phyloP scores from a whole-genome alignment of 345 rosid genomes.

The Ceriops tagal region DNA sequence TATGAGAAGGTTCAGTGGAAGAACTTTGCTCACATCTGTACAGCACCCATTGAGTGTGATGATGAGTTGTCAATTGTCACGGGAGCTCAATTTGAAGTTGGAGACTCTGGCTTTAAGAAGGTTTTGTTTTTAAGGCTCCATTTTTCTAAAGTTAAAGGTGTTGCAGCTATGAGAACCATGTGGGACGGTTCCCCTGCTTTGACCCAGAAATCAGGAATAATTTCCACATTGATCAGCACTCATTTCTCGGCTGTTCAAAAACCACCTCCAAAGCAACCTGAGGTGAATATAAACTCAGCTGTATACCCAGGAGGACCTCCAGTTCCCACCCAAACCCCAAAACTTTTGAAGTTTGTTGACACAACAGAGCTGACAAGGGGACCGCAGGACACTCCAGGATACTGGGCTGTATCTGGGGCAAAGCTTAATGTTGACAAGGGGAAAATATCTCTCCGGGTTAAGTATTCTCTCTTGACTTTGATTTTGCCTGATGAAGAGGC shows the following conservation, averaged over 20 bases:
- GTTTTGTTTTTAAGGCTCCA: constrained; percentile 76
- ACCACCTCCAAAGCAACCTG: constrained; percentile 67
- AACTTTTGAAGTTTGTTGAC: constrained; percentile 83
- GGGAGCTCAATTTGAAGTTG: constrained; percentile 83
- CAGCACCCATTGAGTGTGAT: constrained; percentile 79
- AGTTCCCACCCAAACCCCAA: constrained; percentile 73
- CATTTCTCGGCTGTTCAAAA: constrained; percentile 75
- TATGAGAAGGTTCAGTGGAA: constrained; percentile 95
- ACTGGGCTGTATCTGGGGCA: constrained; percentile 97
- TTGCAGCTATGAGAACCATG: constrained; percentile 46
- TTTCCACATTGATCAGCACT: constrained; percentile 84
- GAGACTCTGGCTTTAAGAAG: constrained; percentile 73
- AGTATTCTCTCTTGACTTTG: constrained; percentile 60
- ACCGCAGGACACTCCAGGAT: constrained; percentile 87
- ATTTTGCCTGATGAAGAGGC: constrained; percentile 24
- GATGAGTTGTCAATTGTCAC: constrained; percentile 82
- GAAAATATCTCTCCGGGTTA: constrained; percentile 79
- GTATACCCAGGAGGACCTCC: constrained; percentile 98
- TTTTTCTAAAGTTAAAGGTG: constrained; percentile 63
- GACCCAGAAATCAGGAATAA: constrained; percentile 71
- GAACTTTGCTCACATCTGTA: constrained; percentile 86
- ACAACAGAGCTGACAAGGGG: constrained; percentile 89
- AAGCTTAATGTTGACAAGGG: constrained; percentile 78
- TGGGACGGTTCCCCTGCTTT: constrained; percentile 90
- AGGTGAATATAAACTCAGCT: constrained; percentile 84